Percentiles rank a stretch among this genome's conserved stretches.
phyloP scores from a whole-genome alignment of 179 eudicot genomes.

The Carnegiea gigantea region DNA sequence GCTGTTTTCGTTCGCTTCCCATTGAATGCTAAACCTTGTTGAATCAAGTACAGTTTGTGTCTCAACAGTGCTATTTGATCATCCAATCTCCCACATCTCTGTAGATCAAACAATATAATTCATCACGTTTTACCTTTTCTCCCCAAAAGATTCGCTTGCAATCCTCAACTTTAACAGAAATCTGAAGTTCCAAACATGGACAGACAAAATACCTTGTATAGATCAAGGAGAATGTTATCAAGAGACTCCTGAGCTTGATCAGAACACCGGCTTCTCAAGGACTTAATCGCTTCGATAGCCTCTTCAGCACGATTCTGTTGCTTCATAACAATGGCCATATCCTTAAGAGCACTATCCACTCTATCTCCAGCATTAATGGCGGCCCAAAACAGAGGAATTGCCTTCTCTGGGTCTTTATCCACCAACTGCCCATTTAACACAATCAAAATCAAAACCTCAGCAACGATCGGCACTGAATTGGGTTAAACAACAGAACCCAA shows the following conservation, averaged over 20 bases:
- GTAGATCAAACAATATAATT: conserved; percentile 8
- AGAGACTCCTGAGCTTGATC: conserved; percentile 96
- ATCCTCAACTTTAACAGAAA: not conserved
- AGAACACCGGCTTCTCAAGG: conserved; percentile 69
- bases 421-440: conserved; percentile 49
- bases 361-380: conserved; percentile 94
- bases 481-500: not conserved
- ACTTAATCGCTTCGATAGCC: conserved; percentile 90
- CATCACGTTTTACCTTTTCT: not conserved
- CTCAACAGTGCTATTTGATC: conserved; percentile 70
- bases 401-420: conserved; percentile 93
- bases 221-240: conserved; percentile 86
- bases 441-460: not conserved
- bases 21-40: conserved; percentile 88
- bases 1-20: conserved; percentile 91
- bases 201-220: conserved; percentile 53
- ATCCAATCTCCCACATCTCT: conserved; percentile 97
- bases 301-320: conserved; percentile 88
- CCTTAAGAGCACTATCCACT: conserved; percentile 93
- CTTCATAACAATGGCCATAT: conserved; percentile 97
- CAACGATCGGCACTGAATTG: not conserved
- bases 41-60: conserved; percentile 74
- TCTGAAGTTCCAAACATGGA: not conserved
- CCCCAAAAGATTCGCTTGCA: not conserved
- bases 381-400: conserved; percentile 93